These are phyloP conservation scores for Megacollybia marginata DNA, from an alignment of 768 basidiomycete species.

Conservation along the genomic window DNA sequence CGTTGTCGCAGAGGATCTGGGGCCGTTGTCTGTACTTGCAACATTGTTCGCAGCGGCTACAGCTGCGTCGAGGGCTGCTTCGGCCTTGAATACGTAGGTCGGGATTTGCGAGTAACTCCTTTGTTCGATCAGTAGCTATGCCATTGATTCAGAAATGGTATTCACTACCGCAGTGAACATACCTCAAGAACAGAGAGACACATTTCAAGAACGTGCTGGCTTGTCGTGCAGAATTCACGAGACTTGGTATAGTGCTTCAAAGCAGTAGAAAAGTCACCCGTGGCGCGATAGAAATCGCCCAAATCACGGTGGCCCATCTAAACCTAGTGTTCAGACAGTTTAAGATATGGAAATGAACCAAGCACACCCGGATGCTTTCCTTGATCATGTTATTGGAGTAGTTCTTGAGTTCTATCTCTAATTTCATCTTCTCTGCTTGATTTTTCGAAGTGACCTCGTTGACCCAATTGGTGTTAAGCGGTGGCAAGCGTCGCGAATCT, in stretches of 20 bases:
- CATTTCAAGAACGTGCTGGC: constrained; percentile 91
- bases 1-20: constrained; percentile 18
- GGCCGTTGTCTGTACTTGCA: constrained; percentile 11
- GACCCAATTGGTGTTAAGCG: constrained; percentile 64
- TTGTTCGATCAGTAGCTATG: constrained; percentile 77
- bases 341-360: background rate
- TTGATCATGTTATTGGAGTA: constrained; percentile 98
- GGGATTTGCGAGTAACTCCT: constrained; percentile 79
- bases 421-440: constrained; percentile 65
- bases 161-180: constrained; percentile 7
- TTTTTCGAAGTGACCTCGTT: constrained; percentile 63
- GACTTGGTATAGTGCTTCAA: constrained; percentile 85
- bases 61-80: constrained; percentile 74
- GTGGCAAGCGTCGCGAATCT: constrained; percentile 30
- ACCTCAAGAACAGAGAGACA: constrained; percentile 80
- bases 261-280: constrained; percentile 65
- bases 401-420: constrained; percentile 92
- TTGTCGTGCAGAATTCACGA: constrained; percentile 87
- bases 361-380: constrained; percentile 86
- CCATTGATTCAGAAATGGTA: background rate
- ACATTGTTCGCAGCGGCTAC: constrained; percentile 21
- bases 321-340: background rate
- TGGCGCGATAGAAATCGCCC: constrained; percentile 66
- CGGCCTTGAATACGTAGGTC: constrained; percentile 96
- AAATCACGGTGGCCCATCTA: constrained; percentile 92